Conservation (phyloP, 192 early-diverging fungal species). For the Neocallimastix lanati region DNA sequence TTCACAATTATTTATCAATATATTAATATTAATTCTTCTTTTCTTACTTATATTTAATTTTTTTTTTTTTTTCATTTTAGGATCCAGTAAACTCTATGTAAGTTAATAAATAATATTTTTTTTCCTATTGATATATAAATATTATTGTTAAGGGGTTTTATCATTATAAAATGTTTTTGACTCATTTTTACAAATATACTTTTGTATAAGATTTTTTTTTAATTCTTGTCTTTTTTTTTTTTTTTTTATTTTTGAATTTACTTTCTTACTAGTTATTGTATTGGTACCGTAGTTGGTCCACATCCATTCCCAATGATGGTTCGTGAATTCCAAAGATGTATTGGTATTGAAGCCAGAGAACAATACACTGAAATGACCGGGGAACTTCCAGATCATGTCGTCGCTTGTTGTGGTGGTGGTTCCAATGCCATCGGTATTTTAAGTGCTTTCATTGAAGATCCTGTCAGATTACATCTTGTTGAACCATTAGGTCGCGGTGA, state of each 20-base stretch:
- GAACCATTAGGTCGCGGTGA: constrained; percentile 88
- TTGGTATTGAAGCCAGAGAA: constrained; percentile 72
- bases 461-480: constrained; percentile 72
- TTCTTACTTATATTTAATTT: too few species aligned
- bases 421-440: constrained; percentile 97
- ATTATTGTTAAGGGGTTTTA: too few species aligned
- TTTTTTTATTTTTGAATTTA: too few species aligned
- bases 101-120: too few species aligned
- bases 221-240: too few species aligned
- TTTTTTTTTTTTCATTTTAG: background rate
- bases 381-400: constrained; percentile 74
- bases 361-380: constrained; percentile 66
- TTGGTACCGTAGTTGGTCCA: constrained; percentile 91
- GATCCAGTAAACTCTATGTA: background rate
- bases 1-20: too few species aligned
- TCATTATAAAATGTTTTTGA: too few species aligned
- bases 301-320: constrained; percentile 96
- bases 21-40: too few species aligned
- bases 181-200: too few species aligned
- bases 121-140: too few species aligned
- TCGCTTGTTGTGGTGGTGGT: constrained; percentile 95
- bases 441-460: constrained; percentile 78
- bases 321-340: constrained; percentile 90
- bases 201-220: too few species aligned
- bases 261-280: constrained; percentile 83